Evolutionary conservation across 805 yeast species (phyloP).

Genomic region (Ogataea henricii): DNA sequence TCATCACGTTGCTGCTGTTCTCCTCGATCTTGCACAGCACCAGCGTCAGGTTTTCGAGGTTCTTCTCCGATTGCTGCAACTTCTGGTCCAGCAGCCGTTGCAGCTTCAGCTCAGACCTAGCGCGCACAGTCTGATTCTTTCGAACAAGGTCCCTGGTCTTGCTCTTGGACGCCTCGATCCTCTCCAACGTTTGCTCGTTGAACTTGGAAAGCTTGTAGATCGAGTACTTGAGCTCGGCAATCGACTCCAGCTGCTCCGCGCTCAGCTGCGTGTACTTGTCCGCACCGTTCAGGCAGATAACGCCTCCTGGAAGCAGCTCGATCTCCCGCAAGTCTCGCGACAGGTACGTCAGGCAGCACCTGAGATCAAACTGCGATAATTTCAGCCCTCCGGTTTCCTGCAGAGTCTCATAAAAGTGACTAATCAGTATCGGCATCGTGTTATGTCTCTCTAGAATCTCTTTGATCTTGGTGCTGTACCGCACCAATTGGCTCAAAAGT

Average conservation of each 20-base stretch:
- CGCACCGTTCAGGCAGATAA: background rate
- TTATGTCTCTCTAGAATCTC: constrained; percentile 3
- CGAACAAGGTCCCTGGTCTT: constrained; percentile 18
- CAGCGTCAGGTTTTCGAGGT: constrained; percentile 26
- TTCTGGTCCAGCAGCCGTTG: constrained; percentile 27
- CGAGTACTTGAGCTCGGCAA: constrained; percentile 32
- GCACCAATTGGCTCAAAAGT: constrained; percentile 17
- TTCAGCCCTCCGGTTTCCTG: background rate
- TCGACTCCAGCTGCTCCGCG: constrained; percentile 22
- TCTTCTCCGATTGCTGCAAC: constrained; percentile 19
- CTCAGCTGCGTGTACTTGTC: constrained; percentile 13
- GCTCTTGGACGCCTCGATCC: constrained; percentile 14
- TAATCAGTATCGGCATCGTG: constrained; percentile 16
- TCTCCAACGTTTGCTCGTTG: constrained; percentile 17
- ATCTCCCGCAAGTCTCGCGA: constrained; percentile 19
- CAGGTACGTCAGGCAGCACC: constrained; percentile 26
- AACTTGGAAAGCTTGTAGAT: constrained; percentile 25
- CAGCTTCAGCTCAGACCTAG: constrained; percentile 27
- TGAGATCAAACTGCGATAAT: constrained; percentile 22
- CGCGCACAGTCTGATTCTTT: constrained; percentile 21
- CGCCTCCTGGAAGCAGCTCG: constrained; percentile 3
- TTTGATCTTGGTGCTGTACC: constrained; percentile 14
- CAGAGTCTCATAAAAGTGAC: constrained; percentile 17
- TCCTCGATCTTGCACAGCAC: constrained; percentile 31
- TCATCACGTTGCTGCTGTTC: constrained; percentile 27